These are phyloP conservation scores for Starmerella riodocensis DNA, from an alignment of 805 yeast species.

Conservation along the genomic window DNA sequence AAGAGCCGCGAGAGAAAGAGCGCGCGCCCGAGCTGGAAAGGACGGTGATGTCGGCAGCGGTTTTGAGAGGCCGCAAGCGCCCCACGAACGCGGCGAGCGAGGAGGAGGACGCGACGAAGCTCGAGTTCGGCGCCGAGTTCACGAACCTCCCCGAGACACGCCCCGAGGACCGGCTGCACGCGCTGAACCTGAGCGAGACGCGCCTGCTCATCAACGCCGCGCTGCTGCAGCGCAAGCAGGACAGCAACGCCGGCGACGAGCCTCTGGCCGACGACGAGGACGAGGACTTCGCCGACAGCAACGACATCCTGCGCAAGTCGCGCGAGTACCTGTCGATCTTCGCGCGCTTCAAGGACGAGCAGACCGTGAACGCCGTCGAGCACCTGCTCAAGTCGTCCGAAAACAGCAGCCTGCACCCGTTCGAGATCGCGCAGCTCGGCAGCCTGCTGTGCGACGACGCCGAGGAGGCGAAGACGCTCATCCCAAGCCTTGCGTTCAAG, in stretches of 20 bases:
- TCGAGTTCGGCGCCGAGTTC: conserved; percentile 88
- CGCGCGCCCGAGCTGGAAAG: no score
- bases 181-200: conserved; percentile 81
- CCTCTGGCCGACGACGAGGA: conserved; percentile 23
- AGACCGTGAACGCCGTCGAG: conserved; percentile 88
- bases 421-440: conserved; percentile 82
- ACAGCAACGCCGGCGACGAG: conserved; percentile 29
- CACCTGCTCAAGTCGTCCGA: conserved; percentile 64
- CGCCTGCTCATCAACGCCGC: conserved; percentile 83
- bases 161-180: conserved; percentile 64
- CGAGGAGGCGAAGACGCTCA: conserved; percentile 88
- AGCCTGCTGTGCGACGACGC: conserved; percentile 90
- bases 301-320: conserved; percentile 70
- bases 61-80: conserved; percentile 14
- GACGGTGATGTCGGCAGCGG: conserved; percentile 18
- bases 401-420: conserved; percentile 73
- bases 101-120: conserved; percentile 81
- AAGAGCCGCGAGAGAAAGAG: no score
- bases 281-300: conserved; percentile 25
- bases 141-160: conserved; percentile 64
- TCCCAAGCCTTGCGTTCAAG: conserved; percentile 74
- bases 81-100: conserved; percentile 30
- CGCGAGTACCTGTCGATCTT: conserved; percentile 74
- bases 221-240: conserved; percentile 54
- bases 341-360: conserved; percentile 81